phyloP scores from a whole-genome alignment of 1,284 basidiomycete species.

The Stereum hirsutum region DNA sequence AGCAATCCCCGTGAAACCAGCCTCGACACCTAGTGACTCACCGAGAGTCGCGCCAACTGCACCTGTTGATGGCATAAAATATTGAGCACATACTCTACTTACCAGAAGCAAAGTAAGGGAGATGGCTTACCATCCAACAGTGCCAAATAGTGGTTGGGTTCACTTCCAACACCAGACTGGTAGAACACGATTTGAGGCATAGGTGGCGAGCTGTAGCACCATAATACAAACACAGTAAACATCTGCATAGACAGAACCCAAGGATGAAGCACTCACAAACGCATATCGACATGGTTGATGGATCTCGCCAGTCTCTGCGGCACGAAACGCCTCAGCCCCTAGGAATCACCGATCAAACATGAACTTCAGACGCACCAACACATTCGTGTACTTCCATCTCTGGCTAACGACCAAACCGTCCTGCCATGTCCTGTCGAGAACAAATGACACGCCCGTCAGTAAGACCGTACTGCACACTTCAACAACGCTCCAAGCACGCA shows the following conservation, averaged over 20 bases:
- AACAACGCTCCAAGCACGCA: constrained; percentile 18
- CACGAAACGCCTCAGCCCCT: constrained; percentile 14
- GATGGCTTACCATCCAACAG: constrained; percentile 23
- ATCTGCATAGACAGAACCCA: background rate
- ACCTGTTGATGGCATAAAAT: constrained; percentile 37
- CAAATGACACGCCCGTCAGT: too few relatives aligned
- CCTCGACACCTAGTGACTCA: constrained; percentile 15
- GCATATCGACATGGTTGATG: constrained; percentile 46
- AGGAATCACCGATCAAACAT: too few relatives aligned
- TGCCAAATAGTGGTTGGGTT: constrained; percentile 44
- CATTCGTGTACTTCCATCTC: constrained; percentile 51
- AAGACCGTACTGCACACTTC: background rate
- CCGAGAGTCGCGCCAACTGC: constrained; percentile 51
- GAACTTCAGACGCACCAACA: constrained; percentile 35
- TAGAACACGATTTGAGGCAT: constrained; percentile 64
- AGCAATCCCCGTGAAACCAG: constrained; percentile 1
- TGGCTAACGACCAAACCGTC: constrained; percentile 36
- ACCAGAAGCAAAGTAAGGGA: constrained; percentile 1
- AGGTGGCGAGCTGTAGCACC: constrained; percentile 27
- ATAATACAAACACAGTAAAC: too few relatives aligned
- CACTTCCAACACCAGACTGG: constrained; percentile 60
- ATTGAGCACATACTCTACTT: background rate
- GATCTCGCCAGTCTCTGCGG: constrained; percentile 38
- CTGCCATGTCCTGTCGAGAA: constrained; percentile 29
- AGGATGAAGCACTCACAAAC: constrained; percentile 25